Evolutionary conservation across 2,329 filamentous ascomycete genomes (phyloP).

Genomic region (Aspergillus quadrilineatus): DNA sequence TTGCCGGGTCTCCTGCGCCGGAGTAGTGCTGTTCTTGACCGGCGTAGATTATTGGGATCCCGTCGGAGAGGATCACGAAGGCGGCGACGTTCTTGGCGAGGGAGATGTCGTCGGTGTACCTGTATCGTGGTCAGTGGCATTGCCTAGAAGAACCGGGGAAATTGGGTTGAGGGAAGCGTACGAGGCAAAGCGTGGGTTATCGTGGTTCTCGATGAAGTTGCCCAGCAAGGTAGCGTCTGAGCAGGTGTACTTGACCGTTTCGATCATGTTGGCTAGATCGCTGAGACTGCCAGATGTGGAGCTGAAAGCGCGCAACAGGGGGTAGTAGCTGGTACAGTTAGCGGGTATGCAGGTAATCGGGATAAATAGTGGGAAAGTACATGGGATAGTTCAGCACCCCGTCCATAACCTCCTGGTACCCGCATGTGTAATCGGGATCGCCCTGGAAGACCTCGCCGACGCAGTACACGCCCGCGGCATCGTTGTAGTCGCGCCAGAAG

Average conservation of each 20-base stretch:
- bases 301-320: constrained; percentile 37
- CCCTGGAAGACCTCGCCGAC: constrained; percentile 50
- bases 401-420: constrained; percentile 47
- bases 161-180: not conserved
- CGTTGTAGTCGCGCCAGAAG: constrained; percentile 46
- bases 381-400: constrained; percentile 52
- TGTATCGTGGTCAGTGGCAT: constrained; percentile 32
- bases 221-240: constrained; percentile 51
- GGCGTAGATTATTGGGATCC: constrained; percentile 66
- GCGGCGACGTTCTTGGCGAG: constrained; percentile 63
- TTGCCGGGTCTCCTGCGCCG: constrained; percentile 51
- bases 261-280: constrained; percentile 37
- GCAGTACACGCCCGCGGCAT: constrained; percentile 47
- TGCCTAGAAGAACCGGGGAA: constrained; percentile 31
- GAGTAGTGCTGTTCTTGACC: constrained; percentile 66
- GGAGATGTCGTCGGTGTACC: constrained; percentile 33
- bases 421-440: constrained; percentile 42
- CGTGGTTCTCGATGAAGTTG: constrained; percentile 62
- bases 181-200: constrained; percentile 55
- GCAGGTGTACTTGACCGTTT: constrained; percentile 35
- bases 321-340: constrained; percentile 28
- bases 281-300: constrained; percentile 35
- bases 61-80: constrained; percentile 59
- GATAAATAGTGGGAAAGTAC: not conserved
- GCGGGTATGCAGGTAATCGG: not conserved